Evolutionary conservation across 805 yeast species (phyloP), one percentile per base, ranked within the genome.

Genomic region (Yamadazyma sp.): DNA sequence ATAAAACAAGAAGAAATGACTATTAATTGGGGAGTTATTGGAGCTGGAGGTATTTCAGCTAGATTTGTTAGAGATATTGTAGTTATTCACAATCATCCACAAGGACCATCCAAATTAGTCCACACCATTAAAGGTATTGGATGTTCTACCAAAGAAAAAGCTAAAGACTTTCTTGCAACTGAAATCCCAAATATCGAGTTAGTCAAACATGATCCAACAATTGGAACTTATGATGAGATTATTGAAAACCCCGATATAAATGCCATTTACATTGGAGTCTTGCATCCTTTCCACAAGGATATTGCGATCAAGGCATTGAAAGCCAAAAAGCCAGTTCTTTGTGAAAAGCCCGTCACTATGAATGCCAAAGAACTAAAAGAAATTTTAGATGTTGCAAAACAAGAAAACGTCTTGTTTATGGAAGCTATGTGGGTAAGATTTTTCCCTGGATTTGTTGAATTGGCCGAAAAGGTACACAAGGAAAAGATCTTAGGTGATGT

Each of bases 341-440:
- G 75, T 44, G 81, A 76, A 40, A 76, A 76, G 49, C 76, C 80
- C 4, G 55, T 73, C 40, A 65, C 76, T 2, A 63, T 75, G 32
- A 75, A 73, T 42, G 55, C 54, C 4, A 50, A 50, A 14, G 77
- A 76, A 36, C 61, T 73, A 6, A 43, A 55, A 22, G 67, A 61
- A 25, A 45, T 76, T 5, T 49, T 63, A 27, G 56, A 48, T 1
- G 56, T 65, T 25, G 82, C 82, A 4, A 55, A 58, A 44, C 36
- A 47, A 33, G 61, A 66, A 48, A 55, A 59, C 3, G 48, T 64
- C 26, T 75, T 71, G 42, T 55, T 77, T 21, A 70, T 76, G 78
- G 83, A 77, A 49, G 82, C 73, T 8, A 65, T 72, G 39, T 75
- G 80, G 80, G 65, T 77, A 7, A 56, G 76, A 27, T 73, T 68